Percentiles rank a stretch among this genome's conserved stretches.
These are phyloP conservation scores for Melanomma pulvis-pyrius DNA, from an alignment of 495 filamentous ascomycete genomes.

Conservation along the genomic window DNA sequence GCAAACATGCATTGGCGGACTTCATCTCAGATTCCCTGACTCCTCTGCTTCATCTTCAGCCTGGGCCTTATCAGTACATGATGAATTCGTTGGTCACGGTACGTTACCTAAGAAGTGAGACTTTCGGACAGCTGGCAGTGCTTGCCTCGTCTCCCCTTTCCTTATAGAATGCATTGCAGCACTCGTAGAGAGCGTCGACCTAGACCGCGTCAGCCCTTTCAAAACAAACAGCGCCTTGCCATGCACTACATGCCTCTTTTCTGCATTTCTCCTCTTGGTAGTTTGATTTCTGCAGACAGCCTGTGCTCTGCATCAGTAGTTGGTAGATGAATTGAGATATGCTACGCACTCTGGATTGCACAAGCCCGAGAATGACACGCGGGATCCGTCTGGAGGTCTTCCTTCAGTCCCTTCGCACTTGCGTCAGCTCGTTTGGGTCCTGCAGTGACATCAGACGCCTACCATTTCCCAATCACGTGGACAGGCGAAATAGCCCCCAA, in stretches of 20 bases:
- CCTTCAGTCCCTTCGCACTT: constrained; percentile 50
- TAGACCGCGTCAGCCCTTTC: constrained; percentile 43
- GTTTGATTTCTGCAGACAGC: constrained; percentile 80
- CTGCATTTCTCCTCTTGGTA: constrained; percentile 87
- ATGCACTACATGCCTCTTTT: constrained; percentile 39
- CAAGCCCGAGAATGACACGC: constrained; percentile 90
- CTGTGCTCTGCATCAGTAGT: constrained; percentile 49
- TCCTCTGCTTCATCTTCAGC: constrained; percentile 85
- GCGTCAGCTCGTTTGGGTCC: constrained; percentile 4
- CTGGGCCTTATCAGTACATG: constrained; percentile 26
- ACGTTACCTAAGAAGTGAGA: constrained; percentile 62
- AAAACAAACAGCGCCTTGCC: background rate
- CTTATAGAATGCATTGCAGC: constrained; percentile 87
- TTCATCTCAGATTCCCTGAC: constrained; percentile 46
- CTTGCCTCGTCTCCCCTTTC: constrained; percentile 74
- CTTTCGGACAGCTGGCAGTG: constrained; percentile 83
- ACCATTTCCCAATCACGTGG: constrained; percentile 29
- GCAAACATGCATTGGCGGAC: background rate
- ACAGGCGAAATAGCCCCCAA: constrained; percentile 16
- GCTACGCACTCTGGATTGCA: constrained; percentile 77
- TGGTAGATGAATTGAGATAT: constrained; percentile 4
- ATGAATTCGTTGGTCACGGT: background rate
- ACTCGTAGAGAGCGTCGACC: constrained; percentile 92
- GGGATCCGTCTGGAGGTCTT: constrained; percentile 73
- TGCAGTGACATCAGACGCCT: constrained; percentile 11